A percentile compares a stretch with the other conserved stretches of the same genome.
These are phyloP conservation scores for Taiozyma sp. DNA, from an alignment of 1,139 yeast species.

Conservation along the genomic window DNA sequence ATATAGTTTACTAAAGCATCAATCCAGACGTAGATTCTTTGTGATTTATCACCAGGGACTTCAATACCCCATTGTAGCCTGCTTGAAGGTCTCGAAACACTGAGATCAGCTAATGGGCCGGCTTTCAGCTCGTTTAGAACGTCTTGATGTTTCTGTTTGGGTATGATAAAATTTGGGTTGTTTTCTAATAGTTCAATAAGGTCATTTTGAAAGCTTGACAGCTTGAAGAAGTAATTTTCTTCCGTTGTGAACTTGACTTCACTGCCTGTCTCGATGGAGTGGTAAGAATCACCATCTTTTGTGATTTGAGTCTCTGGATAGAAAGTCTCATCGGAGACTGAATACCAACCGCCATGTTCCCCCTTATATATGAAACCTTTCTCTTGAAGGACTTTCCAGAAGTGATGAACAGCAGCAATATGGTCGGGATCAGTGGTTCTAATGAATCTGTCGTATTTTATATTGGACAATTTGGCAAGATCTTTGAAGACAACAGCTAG, in stretches of 20 bases:
- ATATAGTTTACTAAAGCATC: slow-evolving; percentile 88
- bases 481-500: slow-evolving; percentile 58
- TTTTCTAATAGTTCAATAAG: slow-evolving; percentile 44
- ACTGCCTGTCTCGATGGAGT: slow-evolving; percentile 71
- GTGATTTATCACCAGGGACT: slow-evolving; percentile 76
- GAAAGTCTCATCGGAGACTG: slow-evolving; percentile 90
- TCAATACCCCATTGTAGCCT: slow-evolving; percentile 86
- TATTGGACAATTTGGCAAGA: slow-evolving; percentile 51
- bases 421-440: slow-evolving; percentile 90
- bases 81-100: slow-evolving; percentile 76
- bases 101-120: slow-evolving; percentile 54
- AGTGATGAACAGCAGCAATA: slow-evolving; percentile 48
- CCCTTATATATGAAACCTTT: slow-evolving; percentile 77
- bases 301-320: slow-evolving; percentile 78
- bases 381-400: slow-evolving; percentile 61
- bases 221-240: slow-evolving; percentile 77
- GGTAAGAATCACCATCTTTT: slow-evolving; percentile 34
- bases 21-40: slow-evolving; percentile 92
- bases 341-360: slow-evolving; percentile 89
- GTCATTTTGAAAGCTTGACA: slow-evolving; percentile 52
- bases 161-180: slow-evolving; percentile 57
- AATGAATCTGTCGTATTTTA: slow-evolving; percentile 71
- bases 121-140: slow-evolving; percentile 53
- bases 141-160: slow-evolving; percentile 49
- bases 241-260: slow-evolving; percentile 76